A percentile compares a stretch with the other conserved stretches of the same genome.
These are phyloP conservation scores for Rhodofomes roseus DNA, from an alignment of 1,284 basidiomycete genomes.

Conservation along the genomic window DNA sequence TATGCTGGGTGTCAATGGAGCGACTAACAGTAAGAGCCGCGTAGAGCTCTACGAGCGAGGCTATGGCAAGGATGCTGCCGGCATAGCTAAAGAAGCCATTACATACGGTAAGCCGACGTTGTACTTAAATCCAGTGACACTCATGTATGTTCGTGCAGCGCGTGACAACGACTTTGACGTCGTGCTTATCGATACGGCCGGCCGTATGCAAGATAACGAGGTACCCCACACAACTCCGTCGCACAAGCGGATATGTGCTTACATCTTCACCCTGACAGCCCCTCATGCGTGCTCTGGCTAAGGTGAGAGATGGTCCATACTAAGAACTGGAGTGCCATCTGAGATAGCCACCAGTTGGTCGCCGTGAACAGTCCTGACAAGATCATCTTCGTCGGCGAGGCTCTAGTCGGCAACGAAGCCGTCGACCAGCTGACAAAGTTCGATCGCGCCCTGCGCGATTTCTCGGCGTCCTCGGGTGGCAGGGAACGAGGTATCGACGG, in stretches of 20 bases:
- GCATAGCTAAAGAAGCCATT: constrained; percentile 95
- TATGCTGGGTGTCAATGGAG: constrained; percentile 75
- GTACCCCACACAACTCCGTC: constrained; percentile 34
- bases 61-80: constrained; percentile 98
- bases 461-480: constrained; percentile 66
- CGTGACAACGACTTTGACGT: constrained; percentile 89
- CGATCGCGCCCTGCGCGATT: constrained; percentile 87
- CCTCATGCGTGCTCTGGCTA: constrained; percentile 96
- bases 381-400: constrained; percentile 95
- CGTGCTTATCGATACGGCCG: constrained; percentile 95
- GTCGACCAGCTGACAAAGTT: constrained; percentile 95
- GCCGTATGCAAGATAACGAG: constrained; percentile 98
- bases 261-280: constrained; percentile 45
- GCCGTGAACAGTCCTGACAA: constrained; percentile 92
- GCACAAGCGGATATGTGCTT: background rate
- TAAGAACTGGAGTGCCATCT: constrained; percentile 1
- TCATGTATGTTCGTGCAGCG: constrained; percentile 38
- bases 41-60: constrained; percentile 96
- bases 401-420: constrained; percentile 94
- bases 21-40: constrained; percentile 63
- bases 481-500: constrained; percentile 90
- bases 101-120: constrained; percentile 59
- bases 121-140: background rate
- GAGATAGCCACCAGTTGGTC: constrained; percentile 58
- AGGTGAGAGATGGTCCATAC: constrained; percentile 43